A percentile compares a stretch with the other conserved stretches of the same genome.
phyloP scores from a whole-genome alignment of 805 yeast species.

The Metschnikowia hibisci region DNA sequence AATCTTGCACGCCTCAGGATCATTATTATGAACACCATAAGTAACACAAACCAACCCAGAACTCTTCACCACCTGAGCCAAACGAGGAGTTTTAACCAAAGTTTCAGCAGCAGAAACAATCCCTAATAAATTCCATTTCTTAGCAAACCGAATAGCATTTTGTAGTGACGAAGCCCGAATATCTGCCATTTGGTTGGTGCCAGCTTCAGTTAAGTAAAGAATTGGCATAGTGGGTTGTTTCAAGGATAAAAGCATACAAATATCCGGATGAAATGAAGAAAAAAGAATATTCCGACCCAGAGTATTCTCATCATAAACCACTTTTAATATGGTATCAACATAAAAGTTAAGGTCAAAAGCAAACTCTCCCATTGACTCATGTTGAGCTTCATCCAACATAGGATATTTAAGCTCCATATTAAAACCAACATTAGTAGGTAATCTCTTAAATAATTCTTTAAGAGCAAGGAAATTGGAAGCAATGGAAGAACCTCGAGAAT shows the following conservation, averaged over 20 bases:
- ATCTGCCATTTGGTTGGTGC: constrained; percentile 84
- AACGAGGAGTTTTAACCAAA: constrained; percentile 81
- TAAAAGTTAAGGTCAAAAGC: constrained; percentile 80
- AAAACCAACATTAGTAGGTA: constrained; percentile 84
- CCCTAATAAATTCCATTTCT: constrained; percentile 87
- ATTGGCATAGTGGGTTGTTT: constrained; percentile 95
- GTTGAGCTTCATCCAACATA: constrained; percentile 87
- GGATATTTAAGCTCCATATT: constrained; percentile 95
- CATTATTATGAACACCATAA: constrained; percentile 80
- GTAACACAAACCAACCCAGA: constrained; percentile 91
- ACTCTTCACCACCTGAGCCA: constrained; percentile 86
- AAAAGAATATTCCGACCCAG: constrained; percentile 82
- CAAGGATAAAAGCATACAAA: constrained; percentile 77
- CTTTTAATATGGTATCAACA: constrained; percentile 80
- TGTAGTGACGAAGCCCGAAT: constrained; percentile 83
- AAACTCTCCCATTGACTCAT: constrained; percentile 81
- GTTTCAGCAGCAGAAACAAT: constrained; percentile 88
- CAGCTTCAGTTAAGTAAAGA: constrained; percentile 83
- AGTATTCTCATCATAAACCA: constrained; percentile 70
- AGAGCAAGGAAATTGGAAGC: constrained; percentile 91
- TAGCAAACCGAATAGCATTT: constrained; percentile 86
- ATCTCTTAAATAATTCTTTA: constrained; percentile 73
- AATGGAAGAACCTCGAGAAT: constrained; percentile 80
- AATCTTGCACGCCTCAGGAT: constrained; percentile 74
- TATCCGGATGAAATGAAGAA: constrained; percentile 93